Evolutionary conservation across 768 basidiomycete species (phyloP), one percentile per base, ranked within the genome.

Genomic region (Trametes meyenii): DNA sequence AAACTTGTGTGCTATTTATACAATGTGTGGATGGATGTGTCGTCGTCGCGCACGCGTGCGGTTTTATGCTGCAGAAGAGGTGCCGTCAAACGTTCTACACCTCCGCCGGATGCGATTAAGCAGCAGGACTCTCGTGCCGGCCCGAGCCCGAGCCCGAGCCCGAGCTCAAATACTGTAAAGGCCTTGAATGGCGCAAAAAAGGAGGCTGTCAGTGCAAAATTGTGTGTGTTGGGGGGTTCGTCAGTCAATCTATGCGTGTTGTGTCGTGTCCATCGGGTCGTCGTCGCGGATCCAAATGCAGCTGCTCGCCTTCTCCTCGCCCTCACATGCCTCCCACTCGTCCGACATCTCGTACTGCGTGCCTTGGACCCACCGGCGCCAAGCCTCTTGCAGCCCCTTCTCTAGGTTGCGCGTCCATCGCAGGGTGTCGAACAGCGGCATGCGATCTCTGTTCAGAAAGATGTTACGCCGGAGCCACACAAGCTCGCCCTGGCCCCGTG

Each of bases 321-420:
- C 70, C 29, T 70, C 66, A 13, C 71, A 72, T 3, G 73, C 74
- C n/a, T 77, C 75, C 70, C 77, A 76, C 19, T 75, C 71, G 45
- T 73, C 69, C 59, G 72, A 69, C 70, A 72, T 60, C 72, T 78
- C 64, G 67, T 73, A 67, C 62, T 70, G 69, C 45, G 71, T 72
- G n/a, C 79, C 79, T 38, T 76, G 74, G 13, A 79, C 80, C 80
- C 80, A 83, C 23, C 81, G 76, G 54, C 72, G 68, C 82, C 82
- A 83, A 0, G 79, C 79, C 19, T 72, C 74, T 35, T 62, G 29
- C 23, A 76, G 73, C 1, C 77, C 81, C 63, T 78, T 78, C 70
- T 83, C 83, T 48, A 82, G 63, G 55, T 83, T 81, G 55, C 67
- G 67, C 17, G 77, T 78, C 81, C 82, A 83, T 35, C 79, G 70